Base-by-base conservation (phyloP, 106 monocot species). In the Cymbidium sinense region DNA sequence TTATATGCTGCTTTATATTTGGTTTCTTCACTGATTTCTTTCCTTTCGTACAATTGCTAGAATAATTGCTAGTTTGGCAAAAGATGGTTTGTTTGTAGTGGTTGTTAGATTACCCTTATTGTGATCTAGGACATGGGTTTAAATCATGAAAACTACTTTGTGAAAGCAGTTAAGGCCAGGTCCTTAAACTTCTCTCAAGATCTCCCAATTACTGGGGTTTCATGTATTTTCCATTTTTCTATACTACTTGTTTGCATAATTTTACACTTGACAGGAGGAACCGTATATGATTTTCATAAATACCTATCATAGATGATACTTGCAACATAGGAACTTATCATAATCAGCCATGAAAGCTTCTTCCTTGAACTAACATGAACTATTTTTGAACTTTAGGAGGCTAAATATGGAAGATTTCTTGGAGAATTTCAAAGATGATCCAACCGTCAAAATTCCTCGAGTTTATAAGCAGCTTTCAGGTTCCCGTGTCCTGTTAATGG, bases 321-420 rank as follows among this genome's bases (percentile, higher is more conserved):
- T 74, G 72, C 19, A 44, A 43, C 74, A 74, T 74, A 74, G 44
- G 43, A 74, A 10, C 44, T 74, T 27, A 47, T 74, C 13, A 13
- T 43, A 9, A 23, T 43, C 27, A 44, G 44, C 13, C 74, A 44
- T 5, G 19, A 7, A 3, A 18, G 74, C 43, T 74, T 44, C 28
- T 73, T 70, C 36, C 4, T 37, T 74, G n/a, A 27, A 28, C 41
- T 44, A 74, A 71, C 36, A 36, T 71, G 34, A 35, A 37, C 20
- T 58, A 71, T 19, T 37, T 71, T 37, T 71, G 20, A 71, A 71
- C 7, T 36, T 20, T 78, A 99, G 98, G 98, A 99, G 85, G 94
- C 95, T 78, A 39, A 99, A 99, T 77, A 95, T 99, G 70, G 95
- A 99, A 82, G 95, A 99, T 71, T 99, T 99, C 74, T n/a, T 99